Evolutionary conservation across 257 asterid genomes (phyloP), one percentile per base, ranked within the genome.

Genomic region (Nicotiana benthamiana): DNA sequence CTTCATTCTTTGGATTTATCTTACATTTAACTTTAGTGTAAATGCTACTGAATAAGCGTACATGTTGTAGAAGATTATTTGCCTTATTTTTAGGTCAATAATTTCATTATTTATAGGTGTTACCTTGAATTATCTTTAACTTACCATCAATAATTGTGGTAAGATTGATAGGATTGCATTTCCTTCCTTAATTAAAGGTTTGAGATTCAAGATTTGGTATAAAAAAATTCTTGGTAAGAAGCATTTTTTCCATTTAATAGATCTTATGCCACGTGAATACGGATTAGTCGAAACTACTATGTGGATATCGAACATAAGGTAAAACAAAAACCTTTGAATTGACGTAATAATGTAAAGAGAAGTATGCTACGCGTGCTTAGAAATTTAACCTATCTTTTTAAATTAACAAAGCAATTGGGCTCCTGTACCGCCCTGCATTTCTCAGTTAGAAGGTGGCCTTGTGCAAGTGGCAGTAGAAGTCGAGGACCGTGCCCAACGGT

Each of bases 401-500:
- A 18, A 32, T 67, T 36, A 67, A 67, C 6, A 36, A 36, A 20
- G 1, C 27, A 36, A n/a, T 2, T 67, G n/a, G 11, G 0, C 12
- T 18, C 9, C 22, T 12, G 97, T 94, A 76, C 99, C 99, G 5
- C 99, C 99, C 79, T 96, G 99, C 91, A 96, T 96, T 85, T 91
- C 99, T 75, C 97, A 92, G 83, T 83, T 96, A 85, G 97, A 92
- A 82, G 99, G 99, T 27, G 97, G 97, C 82, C 97, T 94, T 82
- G 99, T 96, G 84, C 99, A 96, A 87, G 97, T 96, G 77, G 99
- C 99, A 72, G 92, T 96, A 57, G 99, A 96, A 90, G 99, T 96
- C 46, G 99, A 96, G 88, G 99, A 94, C 79, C 98, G 98, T 79
- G 90, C 99, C 28, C 97, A 92, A 30, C 98, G 97, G 80, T 96